Evolutionary conservation across 345 rosid genomes (phyloP).

Genomic region (Psidium guajava): DNA sequence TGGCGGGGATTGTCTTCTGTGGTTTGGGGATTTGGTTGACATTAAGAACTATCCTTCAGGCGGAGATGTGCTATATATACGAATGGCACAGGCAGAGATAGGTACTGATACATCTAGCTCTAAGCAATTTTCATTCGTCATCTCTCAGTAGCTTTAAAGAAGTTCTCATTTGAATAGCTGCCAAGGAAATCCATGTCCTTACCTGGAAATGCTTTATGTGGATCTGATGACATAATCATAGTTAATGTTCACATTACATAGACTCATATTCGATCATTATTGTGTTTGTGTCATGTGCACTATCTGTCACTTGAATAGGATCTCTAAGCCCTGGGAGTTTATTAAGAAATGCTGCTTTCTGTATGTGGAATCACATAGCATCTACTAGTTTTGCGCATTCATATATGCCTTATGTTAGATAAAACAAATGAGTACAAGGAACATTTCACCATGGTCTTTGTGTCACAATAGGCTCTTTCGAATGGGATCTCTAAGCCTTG

Average conservation of each 20-base stretch:
- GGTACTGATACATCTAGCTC: not conserved
- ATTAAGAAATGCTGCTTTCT: not conserved
- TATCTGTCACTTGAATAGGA: not conserved
- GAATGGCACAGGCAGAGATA: slow-evolving; percentile 9
- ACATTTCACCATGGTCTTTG: not conserved
- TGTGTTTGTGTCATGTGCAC: not conserved
- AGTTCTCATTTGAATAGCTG: not conserved
- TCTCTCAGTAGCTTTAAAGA: not conserved
- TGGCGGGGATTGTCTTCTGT: slow-evolving; percentile 10
- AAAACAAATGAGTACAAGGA: too few relatives aligned
- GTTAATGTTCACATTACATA: not conserved
- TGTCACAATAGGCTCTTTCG: not conserved
- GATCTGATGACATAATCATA: not conserved
- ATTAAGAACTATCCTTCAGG: slow-evolving; percentile 7
- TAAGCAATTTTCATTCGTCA: not conserved
- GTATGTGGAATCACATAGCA: not conserved
- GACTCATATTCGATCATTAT: fast-evolving
- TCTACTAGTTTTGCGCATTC: not conserved
- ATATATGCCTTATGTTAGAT: not conserved
- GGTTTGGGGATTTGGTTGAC: slow-evolving; percentile 9
- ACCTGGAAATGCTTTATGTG: not conserved
- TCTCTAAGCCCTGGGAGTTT: not conserved
- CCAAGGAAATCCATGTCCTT: not conserved
- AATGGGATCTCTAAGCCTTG: not conserved
- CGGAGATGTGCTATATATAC: slow-evolving; percentile 7